Evolutionary conservation across 2,329 filamentous ascomycete species (phyloP).

Genomic region (Emergomyces africanus): DNA sequence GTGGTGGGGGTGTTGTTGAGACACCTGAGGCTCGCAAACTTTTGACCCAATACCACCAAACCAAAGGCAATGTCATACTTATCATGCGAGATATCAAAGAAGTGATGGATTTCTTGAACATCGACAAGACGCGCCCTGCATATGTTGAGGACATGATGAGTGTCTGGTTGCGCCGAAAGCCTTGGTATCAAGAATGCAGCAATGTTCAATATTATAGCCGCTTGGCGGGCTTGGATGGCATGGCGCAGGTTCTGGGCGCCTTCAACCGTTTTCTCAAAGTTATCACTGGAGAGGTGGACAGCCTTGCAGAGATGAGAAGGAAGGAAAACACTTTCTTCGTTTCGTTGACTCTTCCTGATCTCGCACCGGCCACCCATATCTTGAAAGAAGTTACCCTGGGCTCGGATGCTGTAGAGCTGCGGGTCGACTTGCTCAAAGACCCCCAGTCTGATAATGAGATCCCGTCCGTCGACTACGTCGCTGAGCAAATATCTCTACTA

Average conservation of each 20-base stretch:
- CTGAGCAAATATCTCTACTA: constrained; percentile 67
- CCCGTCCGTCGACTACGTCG: constrained; percentile 61
- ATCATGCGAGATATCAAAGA: constrained; percentile 79
- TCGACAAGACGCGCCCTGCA: constrained; percentile 81
- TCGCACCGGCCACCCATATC: constrained; percentile 49
- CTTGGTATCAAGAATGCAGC: constrained; percentile 85
- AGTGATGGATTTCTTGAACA: constrained; percentile 76
- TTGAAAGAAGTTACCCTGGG: constrained; percentile 67
- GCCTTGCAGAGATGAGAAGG: constrained; percentile 47
- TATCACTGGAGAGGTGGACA: constrained; percentile 49
- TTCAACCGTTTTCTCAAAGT: constrained; percentile 61
- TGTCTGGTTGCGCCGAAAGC: constrained; percentile 79
- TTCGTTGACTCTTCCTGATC: constrained; percentile 68
- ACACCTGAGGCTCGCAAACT: constrained; percentile 64
- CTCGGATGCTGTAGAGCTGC: constrained; percentile 82
- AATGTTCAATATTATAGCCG: constrained; percentile 90
- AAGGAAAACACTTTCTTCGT: constrained; percentile 77
- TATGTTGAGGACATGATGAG: constrained; percentile 86
- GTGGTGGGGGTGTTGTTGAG: constrained; percentile 88
- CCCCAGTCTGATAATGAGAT: constrained; percentile 44
- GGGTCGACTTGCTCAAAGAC: constrained; percentile 81
- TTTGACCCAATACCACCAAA: constrained; percentile 58
- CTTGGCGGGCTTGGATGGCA: constrained; percentile 38
- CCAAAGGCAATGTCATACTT: constrained; percentile 71
- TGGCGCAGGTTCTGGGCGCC: constrained; percentile 48